These are phyloP conservation scores for Nothophaeocryptopus gaeumannii DNA, from an alignment of 2,329 filamentous ascomycete species.

Conservation along the genomic window DNA sequence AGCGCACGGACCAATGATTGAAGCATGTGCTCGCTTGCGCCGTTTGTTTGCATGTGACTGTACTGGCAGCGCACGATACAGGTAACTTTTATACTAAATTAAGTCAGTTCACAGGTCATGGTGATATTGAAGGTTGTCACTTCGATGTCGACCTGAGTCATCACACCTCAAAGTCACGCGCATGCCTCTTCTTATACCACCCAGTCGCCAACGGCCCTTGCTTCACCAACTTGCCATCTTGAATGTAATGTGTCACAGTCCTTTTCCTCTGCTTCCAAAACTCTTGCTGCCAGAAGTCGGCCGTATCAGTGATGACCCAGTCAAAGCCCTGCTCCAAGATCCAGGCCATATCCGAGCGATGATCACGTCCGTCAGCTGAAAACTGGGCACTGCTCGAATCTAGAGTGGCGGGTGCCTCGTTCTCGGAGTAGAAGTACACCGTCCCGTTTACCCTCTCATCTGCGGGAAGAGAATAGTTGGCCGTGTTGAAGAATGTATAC, in stretches of 20 bases:
- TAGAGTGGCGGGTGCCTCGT: slow-evolving; percentile 16
- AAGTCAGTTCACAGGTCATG: no score
- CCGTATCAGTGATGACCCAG: slow-evolving; percentile 24
- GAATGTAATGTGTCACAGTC: slow-evolving; percentile 18
- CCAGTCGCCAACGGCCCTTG: not conserved
- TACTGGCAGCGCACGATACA: no score
- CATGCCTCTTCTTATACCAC: not conserved
- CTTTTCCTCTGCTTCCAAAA: slow-evolving; percentile 17
- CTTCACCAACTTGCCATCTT: slow-evolving; percentile 10
- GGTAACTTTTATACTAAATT: no score
- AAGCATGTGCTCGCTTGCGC: no score
- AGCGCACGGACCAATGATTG: no score
- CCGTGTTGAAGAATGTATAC: slow-evolving; percentile 16
- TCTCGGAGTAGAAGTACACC: slow-evolving; percentile 12
- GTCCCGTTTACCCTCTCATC: slow-evolving; percentile 15
- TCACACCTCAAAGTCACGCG: no score
- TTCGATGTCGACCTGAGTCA: no score
- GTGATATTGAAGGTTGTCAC: no score
- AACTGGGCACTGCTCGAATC: slow-evolving; percentile 5
- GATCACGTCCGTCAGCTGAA: slow-evolving; percentile 19
- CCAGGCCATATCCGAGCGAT: slow-evolving; percentile 21
- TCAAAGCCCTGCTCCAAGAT: slow-evolving; percentile 18
- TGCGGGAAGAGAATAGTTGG: slow-evolving; percentile 14
- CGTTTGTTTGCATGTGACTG: no score
- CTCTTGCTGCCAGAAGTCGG: slow-evolving; percentile 21